Evolutionary conservation across 2,329 filamentous ascomycete genomes (phyloP).

Genomic region (Truncatella angustata): DNA sequence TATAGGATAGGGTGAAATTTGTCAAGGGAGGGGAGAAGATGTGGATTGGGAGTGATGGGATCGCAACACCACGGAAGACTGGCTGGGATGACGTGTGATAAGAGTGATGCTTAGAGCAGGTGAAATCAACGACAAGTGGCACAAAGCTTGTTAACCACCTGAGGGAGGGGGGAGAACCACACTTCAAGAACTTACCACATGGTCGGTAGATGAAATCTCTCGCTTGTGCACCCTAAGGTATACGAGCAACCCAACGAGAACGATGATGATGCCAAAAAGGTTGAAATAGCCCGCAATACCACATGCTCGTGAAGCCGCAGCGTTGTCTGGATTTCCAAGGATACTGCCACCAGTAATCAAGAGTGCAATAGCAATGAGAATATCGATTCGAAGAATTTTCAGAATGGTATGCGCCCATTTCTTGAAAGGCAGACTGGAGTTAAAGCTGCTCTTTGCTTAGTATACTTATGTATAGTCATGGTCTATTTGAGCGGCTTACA

Average conservation of each 20-base stretch:
- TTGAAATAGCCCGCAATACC: not conserved
- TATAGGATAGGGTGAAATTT: too few relatives aligned
- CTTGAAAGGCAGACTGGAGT: not conserved
- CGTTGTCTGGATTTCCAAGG: not conserved
- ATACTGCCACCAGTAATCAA: not conserved
- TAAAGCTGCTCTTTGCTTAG: not conserved
- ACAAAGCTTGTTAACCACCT: too few relatives aligned
- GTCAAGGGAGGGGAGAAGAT: too few relatives aligned
- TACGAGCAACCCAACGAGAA: not conserved
- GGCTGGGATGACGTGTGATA: too few relatives aligned
- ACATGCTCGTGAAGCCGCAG: not conserved
- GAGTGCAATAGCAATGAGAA: slow-evolving; percentile 3
- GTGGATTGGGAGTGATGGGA: too few relatives aligned
- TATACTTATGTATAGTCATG: not conserved
- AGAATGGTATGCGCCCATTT: not conserved
- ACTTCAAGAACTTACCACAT: not conserved
- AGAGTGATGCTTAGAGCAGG: too few relatives aligned
- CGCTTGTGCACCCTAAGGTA: not conserved
- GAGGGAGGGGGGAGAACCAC: too few relatives aligned
- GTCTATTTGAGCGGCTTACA: not conserved
- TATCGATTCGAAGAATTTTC: not conserved
- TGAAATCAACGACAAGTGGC: too few relatives aligned
- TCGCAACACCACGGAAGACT: too few relatives aligned
- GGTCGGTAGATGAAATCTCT: not conserved
- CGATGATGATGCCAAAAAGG: not conserved